Evolutionary conservation across 306 rosid genomes (phyloP).

Genomic region (Carpinus viminea): DNA sequence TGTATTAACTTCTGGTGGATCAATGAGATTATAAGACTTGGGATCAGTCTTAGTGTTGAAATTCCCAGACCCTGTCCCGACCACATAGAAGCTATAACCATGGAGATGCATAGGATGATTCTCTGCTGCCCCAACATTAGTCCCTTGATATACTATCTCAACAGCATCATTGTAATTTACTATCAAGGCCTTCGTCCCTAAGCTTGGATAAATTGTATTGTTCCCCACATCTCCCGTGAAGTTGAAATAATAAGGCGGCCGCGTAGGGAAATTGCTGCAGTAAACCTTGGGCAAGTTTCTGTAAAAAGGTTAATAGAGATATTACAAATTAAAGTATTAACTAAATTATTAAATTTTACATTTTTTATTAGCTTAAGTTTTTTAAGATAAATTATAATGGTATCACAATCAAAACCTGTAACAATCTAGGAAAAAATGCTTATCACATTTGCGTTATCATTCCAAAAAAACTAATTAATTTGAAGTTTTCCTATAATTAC

Average conservation of each 20-base stretch:
- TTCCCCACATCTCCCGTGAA: slow-evolving; percentile 37
- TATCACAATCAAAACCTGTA: too few relatives aligned
- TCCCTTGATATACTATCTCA: slow-evolving; percentile 50
- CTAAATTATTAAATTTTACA: too few relatives aligned
- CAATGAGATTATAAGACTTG: slow-evolving; percentile 30
- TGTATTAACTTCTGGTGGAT: slow-evolving; percentile 36
- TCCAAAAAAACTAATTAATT: too few relatives aligned
- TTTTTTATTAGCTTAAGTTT: too few relatives aligned
- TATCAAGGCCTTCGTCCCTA: slow-evolving; percentile 44
- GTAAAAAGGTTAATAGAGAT: background rate
- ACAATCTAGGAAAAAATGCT: too few relatives aligned
- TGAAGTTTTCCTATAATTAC: too few relatives aligned
- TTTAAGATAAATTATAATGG: too few relatives aligned
- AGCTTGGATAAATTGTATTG: slow-evolving; percentile 17
- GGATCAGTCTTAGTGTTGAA: slow-evolving; percentile 17
- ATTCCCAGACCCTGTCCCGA: slow-evolving; percentile 38
- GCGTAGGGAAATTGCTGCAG: slow-evolving; percentile 28
- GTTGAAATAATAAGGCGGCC: slow-evolving; percentile 40
- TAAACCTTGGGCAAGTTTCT: background rate
- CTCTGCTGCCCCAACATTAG: slow-evolving; percentile 33
- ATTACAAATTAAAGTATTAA: too few relatives aligned
- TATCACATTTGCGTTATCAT: too few relatives aligned
- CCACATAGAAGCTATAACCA: slow-evolving; percentile 39
- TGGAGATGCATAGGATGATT: slow-evolving; percentile 35
- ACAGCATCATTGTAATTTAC: slow-evolving; percentile 38